Evolutionary conservation across 495 filamentous ascomycete species (phyloP).

Genomic region (Cercophora scortea): DNA sequence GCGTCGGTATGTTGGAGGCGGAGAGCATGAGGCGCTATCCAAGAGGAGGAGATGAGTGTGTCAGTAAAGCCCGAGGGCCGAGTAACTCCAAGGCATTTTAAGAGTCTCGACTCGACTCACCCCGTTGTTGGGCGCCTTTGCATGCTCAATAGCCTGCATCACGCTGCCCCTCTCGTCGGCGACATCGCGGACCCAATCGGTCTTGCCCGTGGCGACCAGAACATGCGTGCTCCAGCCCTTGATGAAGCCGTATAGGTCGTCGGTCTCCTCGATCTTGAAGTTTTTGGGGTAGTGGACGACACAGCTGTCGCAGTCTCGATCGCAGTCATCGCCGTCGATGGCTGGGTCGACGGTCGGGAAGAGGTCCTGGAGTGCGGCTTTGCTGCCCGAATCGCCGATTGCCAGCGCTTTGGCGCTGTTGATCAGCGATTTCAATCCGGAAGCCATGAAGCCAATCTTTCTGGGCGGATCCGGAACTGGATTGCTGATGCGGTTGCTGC

Average conservation of each 20-base stretch:
- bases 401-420: slow-evolving; percentile 29
- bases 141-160: slow-evolving; percentile 77
- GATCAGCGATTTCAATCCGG: slow-evolving; percentile 31
- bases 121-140: slow-evolving; percentile 61
- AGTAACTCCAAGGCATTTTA: slow-evolving; percentile 12
- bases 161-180: slow-evolving; percentile 87
- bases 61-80: not conserved
- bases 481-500: no score
- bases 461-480: not conserved
- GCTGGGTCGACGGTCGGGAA: slow-evolving; percentile 60
- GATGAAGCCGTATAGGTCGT: slow-evolving; percentile 77
- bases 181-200: slow-evolving; percentile 88
- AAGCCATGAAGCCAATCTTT: slow-evolving; percentile 3
- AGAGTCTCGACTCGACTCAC: slow-evolving; percentile 31
- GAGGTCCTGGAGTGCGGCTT: slow-evolving; percentile 47
- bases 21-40: slow-evolving; percentile 80
- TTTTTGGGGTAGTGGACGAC: slow-evolving; percentile 61
- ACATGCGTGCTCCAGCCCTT: slow-evolving; percentile 87
- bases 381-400: slow-evolving; percentile 67
- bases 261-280: slow-evolving; percentile 67
- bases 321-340: slow-evolving; percentile 83
- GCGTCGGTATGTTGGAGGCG: slow-evolving; percentile 85
- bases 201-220: slow-evolving; percentile 88
- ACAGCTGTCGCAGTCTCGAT: slow-evolving; percentile 84
- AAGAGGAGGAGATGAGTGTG: not conserved